Evolutionary conservation across 2,329 filamentous ascomycete genomes (phyloP).

Genomic region (Calonectria fujianensis): DNA sequence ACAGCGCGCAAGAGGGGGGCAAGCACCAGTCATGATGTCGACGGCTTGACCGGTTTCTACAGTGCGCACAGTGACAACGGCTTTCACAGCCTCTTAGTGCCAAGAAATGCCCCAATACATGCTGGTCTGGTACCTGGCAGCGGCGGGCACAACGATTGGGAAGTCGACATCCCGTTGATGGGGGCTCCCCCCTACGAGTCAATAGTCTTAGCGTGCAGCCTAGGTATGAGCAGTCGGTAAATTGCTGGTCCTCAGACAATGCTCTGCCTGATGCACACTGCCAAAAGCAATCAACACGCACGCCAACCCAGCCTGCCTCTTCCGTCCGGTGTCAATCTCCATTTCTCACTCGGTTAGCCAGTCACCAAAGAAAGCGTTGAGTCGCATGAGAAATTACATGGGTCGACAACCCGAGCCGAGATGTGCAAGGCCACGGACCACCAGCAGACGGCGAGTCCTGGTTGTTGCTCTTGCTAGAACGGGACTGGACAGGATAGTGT

Average conservation of each 20-base stretch:
- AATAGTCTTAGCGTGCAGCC: conserved; percentile 19
- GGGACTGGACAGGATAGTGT: conserved; percentile 20
- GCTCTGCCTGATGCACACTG: conserved; percentile 11
- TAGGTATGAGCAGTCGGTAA: conserved; percentile 8
- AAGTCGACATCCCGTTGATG: conserved; percentile 28
- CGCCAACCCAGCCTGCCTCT: conserved; percentile 15
- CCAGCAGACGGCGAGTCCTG: conserved; percentile 32
- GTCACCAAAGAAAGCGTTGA: conserved; percentile 30
- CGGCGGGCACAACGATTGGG: conserved; percentile 27
- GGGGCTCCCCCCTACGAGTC: conserved; percentile 33
- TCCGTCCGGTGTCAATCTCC: conserved; percentile 27
- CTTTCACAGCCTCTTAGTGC: neutral
- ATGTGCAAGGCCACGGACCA: conserved; percentile 41
- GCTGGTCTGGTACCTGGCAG: conserved; percentile 13
- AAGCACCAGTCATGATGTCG: conserved; percentile 16
- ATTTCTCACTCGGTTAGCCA: conserved; percentile 15
- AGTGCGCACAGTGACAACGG: conserved; percentile 30
- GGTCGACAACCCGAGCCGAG: conserved; percentile 40
- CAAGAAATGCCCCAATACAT: conserved; percentile 25
- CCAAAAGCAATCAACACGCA: conserved; percentile 28
- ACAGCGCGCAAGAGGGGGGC: neutral
- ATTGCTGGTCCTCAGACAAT: conserved; percentile 29
- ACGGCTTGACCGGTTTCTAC: conserved; percentile 16
- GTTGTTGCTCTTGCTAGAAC: conserved; percentile 22
- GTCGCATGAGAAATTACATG: conserved; percentile 40